Evolutionary conservation across 2,329 filamentous ascomycete genomes (phyloP), one percentile per base, ranked within the genome.

Genomic region (Daldinia eschscholtzii): DNA sequence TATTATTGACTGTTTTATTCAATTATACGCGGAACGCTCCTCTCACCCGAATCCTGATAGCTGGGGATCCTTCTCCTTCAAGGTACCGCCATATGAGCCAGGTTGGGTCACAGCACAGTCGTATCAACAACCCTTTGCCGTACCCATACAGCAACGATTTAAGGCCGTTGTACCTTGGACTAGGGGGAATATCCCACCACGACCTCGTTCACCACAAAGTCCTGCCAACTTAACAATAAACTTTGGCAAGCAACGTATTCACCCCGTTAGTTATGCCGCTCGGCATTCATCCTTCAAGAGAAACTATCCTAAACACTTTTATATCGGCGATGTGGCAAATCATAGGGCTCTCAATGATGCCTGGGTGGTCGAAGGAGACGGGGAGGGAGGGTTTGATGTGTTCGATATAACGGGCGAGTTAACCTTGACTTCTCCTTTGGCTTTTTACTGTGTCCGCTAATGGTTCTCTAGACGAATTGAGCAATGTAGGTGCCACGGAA

Each of bases 391-490:
- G 13, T 69, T 62, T 37, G 57, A 73, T 10, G 60, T 71, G 0
- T 74, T 68, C 23, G 44, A 73, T 23, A 65, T 74, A n/a, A 69
- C 73, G 28, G 50, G 73, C 60, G 48, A 52, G 71, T 64, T n/a
- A 15, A 15, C 12, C 13, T n/a, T 28, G 15, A 2, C 41, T 4
- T 13, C 2, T 26, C 30, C 12, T 15, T n/a, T 5, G 3, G 6
- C 13, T 10, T n/a, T 6, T 23, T 6, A 35, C 2, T 28, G 3
- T 46, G 9, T 2, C 37, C 26, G 23, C 33, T 23, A 52, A 37
- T 33, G 1, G 2, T 37, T 12, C 10, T 26, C 9, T 48, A 58
- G 63, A 50, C 35, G 30, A 64, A 33, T 30, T 67, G 9, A 42
- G 56, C 35, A 44, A 20, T 2, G 30, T 48, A 7, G 52, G 59